A percentile compares a stretch with the other conserved stretches of the same genome.
Conservation (phyloP, 306 rosid species). For the Dalbergia cultrata region DNA sequence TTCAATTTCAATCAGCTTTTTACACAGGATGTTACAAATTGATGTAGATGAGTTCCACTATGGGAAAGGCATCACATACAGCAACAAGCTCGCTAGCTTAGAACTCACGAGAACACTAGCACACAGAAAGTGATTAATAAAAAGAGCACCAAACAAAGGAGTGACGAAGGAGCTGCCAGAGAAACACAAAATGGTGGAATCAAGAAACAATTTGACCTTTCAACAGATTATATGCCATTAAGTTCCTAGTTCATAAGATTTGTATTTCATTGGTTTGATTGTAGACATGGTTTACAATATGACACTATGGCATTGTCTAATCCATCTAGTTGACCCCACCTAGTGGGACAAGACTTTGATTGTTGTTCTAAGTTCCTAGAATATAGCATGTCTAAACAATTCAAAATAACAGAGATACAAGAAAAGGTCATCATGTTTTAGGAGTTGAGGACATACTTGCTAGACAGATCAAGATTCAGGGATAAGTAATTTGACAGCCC, state of each 20-base stretch:
- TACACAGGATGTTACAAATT: slow-evolving; percentile 2
- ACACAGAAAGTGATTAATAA: neutral
- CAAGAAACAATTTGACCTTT: slow-evolving; percentile 25
- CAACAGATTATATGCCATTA: slow-evolving; percentile 10
- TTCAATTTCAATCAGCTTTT: slow-evolving; percentile 2
- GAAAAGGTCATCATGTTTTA: slow-evolving; percentile 38
- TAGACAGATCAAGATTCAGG: slow-evolving; percentile 70
- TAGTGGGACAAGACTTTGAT: neutral
- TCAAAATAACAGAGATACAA: slow-evolving; percentile 27
- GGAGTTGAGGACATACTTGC: slow-evolving; percentile 65
- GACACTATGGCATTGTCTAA: neutral
- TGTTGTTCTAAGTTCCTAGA: neutral
- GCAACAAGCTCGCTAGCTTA: neutral
- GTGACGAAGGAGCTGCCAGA: too few relatives aligned
- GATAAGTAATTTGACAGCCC: slow-evolving; percentile 77
- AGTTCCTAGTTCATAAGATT: neutral
- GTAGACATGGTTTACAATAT: neutral
- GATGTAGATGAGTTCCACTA: slow-evolving; percentile 5
- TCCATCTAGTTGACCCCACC: neutral
- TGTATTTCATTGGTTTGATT: neutral
- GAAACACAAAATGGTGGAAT: too few relatives aligned
- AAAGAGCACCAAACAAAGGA: slow-evolving; percentile 1
- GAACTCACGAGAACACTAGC: slow-evolving; percentile 11
- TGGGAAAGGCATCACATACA: slow-evolving; percentile 21
- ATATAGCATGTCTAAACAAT: slow-evolving; percentile 14